Evolutionary conservation across 306 rosid species (phyloP), one percentile per base, ranked within the genome.

Genomic region (Fagus crenata): DNA sequence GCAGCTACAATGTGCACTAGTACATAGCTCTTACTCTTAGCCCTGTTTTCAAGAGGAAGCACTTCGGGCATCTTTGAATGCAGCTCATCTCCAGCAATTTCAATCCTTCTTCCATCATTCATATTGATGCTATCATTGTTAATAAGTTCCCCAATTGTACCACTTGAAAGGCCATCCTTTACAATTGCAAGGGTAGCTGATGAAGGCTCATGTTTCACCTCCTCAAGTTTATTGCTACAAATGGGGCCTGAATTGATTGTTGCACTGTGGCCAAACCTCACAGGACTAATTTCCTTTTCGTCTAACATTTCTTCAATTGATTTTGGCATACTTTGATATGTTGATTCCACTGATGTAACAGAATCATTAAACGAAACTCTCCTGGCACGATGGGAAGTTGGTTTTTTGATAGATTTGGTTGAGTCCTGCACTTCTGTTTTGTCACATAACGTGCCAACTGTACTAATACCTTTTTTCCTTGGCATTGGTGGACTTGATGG

Each of bases 351-450:
- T 75, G 77, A 49, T 73, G 51, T 75, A 9, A 84, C 81, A 11
- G 86, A 77, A 72, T 82, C 89, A 40, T 74, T 75, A 69, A 86
- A 84, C 9, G 89, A 88, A 1, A 88, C 88, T 64, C 83, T 86
- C 54, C 82, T 82, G 35, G 6, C 35, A 56, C 72, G 75, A 13
- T 68, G 65, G 33, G 28, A 42, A 64, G 4, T 70, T 15, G 37
- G 53, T 40, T 60, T 72, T 53, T 76, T 71, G 22, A 17, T 28
- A 40, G 81, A 58, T 41, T 59, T 67, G 39, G 73, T 37, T 15
- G 53, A 69, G 55, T 54, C 53, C 41, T 53, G 74, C 33, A 37
- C 11, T 9, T 53, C 39, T 51, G 12, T 14, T 61, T 75, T 61
- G 71, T 43, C 41, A 55, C 58, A 13, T 61, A 46, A 12, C 58